phyloP scores from a whole-genome alignment of 164 flowering plant genomes.

The Liquidambar formosana region DNA sequence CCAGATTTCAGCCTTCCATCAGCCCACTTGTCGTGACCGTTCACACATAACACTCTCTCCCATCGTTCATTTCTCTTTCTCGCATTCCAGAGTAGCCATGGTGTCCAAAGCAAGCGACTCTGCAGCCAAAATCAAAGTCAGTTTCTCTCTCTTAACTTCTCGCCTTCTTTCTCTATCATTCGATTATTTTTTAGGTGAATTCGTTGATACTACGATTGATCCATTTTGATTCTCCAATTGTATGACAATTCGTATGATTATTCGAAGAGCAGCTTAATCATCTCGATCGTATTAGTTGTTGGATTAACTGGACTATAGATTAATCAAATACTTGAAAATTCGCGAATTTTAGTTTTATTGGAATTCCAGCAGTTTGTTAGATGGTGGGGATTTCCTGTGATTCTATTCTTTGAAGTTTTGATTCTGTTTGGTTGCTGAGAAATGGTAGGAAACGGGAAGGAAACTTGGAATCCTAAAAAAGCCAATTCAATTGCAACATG shows the following conservation, averaged over 20 bases:
- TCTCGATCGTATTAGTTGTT: too few species aligned
- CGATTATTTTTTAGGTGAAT: neutral
- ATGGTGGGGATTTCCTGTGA: neutral
- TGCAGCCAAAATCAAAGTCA: constrained; percentile 21
- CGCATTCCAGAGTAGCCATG: constrained; percentile 21
- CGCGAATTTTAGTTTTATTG: neutral
- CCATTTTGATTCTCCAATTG: neutral
- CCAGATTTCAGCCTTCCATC: too few species aligned
- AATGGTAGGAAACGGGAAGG: neutral
- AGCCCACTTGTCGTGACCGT: too few species aligned
- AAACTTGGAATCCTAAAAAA: neutral
- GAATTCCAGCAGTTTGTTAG: neutral
- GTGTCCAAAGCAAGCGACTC: constrained; percentile 32
- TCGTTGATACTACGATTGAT: neutral
- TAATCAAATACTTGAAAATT: too few species aligned
- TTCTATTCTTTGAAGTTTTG: neutral
- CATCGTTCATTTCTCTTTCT: neutral
- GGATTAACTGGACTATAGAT: too few species aligned
- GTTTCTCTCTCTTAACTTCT: constrained; percentile 12
- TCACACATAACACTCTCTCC: too few species aligned
- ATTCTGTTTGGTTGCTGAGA: neutral
- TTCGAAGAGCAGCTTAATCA: neutral
- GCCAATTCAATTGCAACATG: neutral
- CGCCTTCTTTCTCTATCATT: neutral
- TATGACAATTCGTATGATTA: neutral